A percentile compares a stretch with the other conserved stretches of the same genome.
phyloP scores from a whole-genome alignment of 306 rosid species.

The Ormosia semicastrata region DNA sequence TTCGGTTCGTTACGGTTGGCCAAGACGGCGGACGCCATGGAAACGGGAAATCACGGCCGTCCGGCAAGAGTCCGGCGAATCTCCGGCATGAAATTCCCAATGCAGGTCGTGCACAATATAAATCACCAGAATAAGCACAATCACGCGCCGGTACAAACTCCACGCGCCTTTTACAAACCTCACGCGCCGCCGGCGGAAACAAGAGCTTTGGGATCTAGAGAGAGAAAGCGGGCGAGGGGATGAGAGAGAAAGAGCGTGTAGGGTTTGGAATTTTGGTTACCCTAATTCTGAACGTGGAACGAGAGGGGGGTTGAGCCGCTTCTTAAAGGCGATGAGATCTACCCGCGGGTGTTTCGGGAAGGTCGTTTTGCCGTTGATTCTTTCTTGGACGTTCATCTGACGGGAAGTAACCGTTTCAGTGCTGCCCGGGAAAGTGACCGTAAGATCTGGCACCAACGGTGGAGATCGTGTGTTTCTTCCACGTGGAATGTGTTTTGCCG shows the following conservation, averaged over 20 bases:
- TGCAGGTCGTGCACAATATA: conserved; percentile 22
- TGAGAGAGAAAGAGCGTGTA: background rate
- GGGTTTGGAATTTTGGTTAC: conserved; percentile 48
- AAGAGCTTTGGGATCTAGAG: background rate
- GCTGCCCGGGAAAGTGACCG: conserved; percentile 37
- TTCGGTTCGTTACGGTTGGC: conserved; percentile 56
- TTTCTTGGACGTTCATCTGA: background rate
- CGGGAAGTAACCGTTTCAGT: background rate
- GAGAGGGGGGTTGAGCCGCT: conserved; percentile 32
- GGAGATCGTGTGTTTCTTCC: background rate
- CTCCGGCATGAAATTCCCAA: conserved; percentile 44
- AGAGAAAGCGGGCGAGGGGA: background rate
- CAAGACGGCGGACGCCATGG: conserved; percentile 75
- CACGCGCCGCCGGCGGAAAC: conserved; percentile 16
- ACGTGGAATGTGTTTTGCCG: conserved; percentile 2
- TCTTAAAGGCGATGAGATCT: conserved; percentile 72
- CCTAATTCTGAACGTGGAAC: conserved; percentile 66
- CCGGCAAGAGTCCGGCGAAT: conserved; percentile 22
- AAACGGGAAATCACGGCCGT: background rate
- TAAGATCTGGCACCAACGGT: conserved; percentile 46
- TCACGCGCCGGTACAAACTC: conserved; percentile 31
- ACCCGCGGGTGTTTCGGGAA: conserved; percentile 54
- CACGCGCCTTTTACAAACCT: conserved; percentile 27
- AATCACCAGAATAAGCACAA: background rate
- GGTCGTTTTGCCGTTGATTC: background rate